Evolutionary conservation across 768 basidiomycete genomes (phyloP).

Genomic region (Mycena chlorophos): DNA sequence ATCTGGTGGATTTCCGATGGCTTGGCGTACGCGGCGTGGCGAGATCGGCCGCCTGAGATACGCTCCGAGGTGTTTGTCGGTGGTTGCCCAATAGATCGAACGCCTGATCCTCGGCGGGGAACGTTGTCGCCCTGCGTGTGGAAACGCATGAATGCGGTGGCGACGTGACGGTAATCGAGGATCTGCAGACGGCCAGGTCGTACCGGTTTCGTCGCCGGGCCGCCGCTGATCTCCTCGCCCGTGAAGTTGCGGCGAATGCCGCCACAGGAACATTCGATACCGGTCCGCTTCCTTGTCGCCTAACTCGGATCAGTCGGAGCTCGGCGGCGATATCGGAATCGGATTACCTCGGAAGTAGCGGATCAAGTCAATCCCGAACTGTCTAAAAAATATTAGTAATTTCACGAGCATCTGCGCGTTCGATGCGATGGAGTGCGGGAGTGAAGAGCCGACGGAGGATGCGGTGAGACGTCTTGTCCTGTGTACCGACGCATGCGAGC

Average conservation of each 20-base stretch:
- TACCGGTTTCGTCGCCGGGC: background rate
- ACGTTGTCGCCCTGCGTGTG: background rate
- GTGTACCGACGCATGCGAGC: background rate
- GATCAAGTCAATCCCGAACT: constrained; percentile 1
- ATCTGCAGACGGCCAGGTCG: background rate
- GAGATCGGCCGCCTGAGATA: background rate
- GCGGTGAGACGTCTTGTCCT: background rate
- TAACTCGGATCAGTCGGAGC: background rate
- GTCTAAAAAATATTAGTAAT: background rate
- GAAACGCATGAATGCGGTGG: background rate
- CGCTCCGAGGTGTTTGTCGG: background rate
- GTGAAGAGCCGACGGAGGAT: background rate
- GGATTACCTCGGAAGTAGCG: background rate
- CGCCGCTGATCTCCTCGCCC: constrained; percentile 3
- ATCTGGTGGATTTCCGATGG: background rate
- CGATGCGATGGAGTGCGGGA: background rate
- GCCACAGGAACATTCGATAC: constrained; percentile 7
- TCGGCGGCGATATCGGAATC: background rate
- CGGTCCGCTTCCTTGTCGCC: background rate
- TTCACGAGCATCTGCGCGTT: background rate
- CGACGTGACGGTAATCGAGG: background rate
- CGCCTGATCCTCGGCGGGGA: background rate
- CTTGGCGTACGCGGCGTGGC: background rate
- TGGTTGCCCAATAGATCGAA: background rate
- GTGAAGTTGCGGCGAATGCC: background rate